Evolutionary conservation across 805 yeast species (phyloP), one percentile per base, ranked within the genome.

Genomic region (Cyberlindnera sargentensis): DNA sequence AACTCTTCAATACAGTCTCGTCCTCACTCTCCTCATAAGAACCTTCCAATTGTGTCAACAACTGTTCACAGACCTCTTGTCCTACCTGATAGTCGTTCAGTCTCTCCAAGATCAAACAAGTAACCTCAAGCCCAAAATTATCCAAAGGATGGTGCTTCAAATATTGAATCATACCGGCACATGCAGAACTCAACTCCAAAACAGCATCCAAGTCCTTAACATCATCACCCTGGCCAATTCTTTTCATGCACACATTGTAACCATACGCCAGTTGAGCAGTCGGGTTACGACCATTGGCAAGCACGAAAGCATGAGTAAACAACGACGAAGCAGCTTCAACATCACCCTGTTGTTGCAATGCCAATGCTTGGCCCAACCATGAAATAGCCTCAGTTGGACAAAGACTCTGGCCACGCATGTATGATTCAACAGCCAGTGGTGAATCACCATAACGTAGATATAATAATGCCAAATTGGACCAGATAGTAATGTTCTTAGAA

Each of bases 281-380:
- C 25, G 83, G 78, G 36, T 82, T 76, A 36, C 73, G 68, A 2
- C 95, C 95, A 56, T 82, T 82, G 2, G 96, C 79, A 39, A 91
- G 65, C 9, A 80, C 73, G 52, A 75, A 84, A 0, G 96, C 85
- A 62, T 93, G 97, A 1, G 85, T 82, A 54, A 81, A 81, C 40
- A 85, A 60, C 10, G 72, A 68, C 5, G 71, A 58, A 0, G 95
- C 80, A n/a, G 66, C 69, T 2, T 59, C 62, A 0, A 35, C 34
- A 39, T 81, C 72, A 3, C 84, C 86, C 9, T 57, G 51, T 1
- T 70, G 75, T 43, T 75, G 73, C 6, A 72, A 65, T 1, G 76
- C 69, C 31, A 91, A 57, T 0, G 96, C 97, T 55, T 82, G 80
- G 2, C 96, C 96, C 30, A 85, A 60, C 98, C 98, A 93, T 0